Conservation (phyloP, 768 basidiomycete genomes). For the Naganishia onofrii region DNA sequence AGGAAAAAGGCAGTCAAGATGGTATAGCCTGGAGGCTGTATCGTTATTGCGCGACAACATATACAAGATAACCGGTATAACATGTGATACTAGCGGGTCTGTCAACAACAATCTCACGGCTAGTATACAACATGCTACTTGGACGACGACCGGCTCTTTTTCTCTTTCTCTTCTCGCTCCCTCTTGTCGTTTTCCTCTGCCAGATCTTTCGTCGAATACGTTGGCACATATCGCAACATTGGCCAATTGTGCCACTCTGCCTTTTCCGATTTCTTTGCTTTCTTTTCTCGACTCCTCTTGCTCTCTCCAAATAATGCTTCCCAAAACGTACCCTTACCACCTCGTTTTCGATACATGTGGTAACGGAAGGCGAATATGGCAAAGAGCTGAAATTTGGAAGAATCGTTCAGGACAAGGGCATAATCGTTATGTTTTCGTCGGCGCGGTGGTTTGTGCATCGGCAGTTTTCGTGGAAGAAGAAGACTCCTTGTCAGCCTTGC, state of each 20-base stretch:
- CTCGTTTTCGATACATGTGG: constrained; percentile 16
- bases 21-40: neutral
- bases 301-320: constrained; percentile 28
- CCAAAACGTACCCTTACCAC: constrained; percentile 25
- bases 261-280: constrained; percentile 10
- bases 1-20: constrained; percentile 23
- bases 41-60: too few relatives aligned
- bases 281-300: neutral
- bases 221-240: constrained; percentile 30
- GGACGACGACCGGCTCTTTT: constrained; percentile 7
- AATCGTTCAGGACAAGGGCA: neutral
- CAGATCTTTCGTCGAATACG: constrained; percentile 25
- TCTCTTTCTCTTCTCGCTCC: constrained; percentile 26
- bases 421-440: neutral
- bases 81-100: neutral
- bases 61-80: too few relatives aligned
- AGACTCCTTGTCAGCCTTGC: constrained; percentile 6
- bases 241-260: constrained; percentile 32
- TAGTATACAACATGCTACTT: constrained; percentile 2
- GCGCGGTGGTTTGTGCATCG: neutral
- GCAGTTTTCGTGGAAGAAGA: neutral
- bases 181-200: constrained; percentile 24
- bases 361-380: constrained; percentile 19
- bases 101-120: neutral
- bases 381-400: neutral